Evolutionary conservation across 1,284 basidiomycete species (phyloP).

Genomic region (Thelephora terrestris): DNA sequence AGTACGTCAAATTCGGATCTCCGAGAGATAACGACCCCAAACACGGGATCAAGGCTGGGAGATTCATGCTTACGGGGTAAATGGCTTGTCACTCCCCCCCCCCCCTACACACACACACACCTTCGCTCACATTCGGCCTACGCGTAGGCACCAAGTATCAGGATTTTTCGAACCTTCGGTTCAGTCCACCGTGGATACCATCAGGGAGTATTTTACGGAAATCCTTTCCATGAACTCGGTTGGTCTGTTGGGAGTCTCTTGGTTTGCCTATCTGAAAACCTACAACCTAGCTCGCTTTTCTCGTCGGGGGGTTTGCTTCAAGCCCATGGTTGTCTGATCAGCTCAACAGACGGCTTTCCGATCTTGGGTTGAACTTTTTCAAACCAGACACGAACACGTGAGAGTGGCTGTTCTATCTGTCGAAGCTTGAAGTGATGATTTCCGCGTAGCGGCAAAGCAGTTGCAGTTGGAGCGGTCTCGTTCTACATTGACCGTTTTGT

Average conservation of each 20-base stretch:
- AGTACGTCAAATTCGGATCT: slow-evolving; percentile 40
- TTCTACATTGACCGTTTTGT: slow-evolving; percentile 28
- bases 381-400: slow-evolving; percentile 38
- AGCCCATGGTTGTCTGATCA: neutral
- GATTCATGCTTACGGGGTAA: slow-evolving; percentile 35
- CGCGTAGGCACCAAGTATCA: slow-evolving; percentile 17
- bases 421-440: slow-evolving; percentile 2
- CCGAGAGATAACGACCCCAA: slow-evolving; percentile 33
- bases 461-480: slow-evolving; percentile 26
- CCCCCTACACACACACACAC: no score
- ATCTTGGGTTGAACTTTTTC: slow-evolving; percentile 31
- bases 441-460: slow-evolving; percentile 15
- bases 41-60: slow-evolving; percentile 35
- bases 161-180: slow-evolving; percentile 32
- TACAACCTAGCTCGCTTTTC: neutral
- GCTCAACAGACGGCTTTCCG: neutral
- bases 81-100: neutral
- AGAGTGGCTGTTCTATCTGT: slow-evolving; percentile 33
- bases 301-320: slow-evolving; percentile 3
- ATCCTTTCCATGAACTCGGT: neutral
- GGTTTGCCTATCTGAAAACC: no score
- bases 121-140: neutral
- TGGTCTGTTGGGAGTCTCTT: neutral
- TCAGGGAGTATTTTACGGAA: neutral
- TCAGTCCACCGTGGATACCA: neutral